Percentiles rank a stretch among this genome's conserved stretches.
phyloP scores from a whole-genome alignment of 176 grass and related monocot species.

The Ensete ventricosum region DNA sequence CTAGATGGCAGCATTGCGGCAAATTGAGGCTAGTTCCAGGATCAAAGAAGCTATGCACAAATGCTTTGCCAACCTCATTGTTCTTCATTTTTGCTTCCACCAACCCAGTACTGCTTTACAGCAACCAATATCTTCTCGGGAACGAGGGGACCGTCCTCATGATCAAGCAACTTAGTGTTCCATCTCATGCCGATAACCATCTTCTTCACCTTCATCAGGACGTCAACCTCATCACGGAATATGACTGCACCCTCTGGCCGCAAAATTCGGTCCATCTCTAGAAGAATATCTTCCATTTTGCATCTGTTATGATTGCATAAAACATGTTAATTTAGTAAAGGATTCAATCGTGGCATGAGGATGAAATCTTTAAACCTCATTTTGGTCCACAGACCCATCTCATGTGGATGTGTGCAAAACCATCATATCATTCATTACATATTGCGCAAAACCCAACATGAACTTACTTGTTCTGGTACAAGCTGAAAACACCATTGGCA shows the following conservation, averaged over 20 bases:
- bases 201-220: slow-evolving; percentile 2
- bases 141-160: neutral
- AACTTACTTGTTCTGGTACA: slow-evolving; percentile 5
- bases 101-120: slow-evolving; percentile 2
- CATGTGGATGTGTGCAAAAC: no score
- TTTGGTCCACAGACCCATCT: no score
- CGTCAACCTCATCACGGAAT: neutral
- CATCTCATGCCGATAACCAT: neutral
- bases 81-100: no score
- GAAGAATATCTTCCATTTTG: slow-evolving; percentile 7
- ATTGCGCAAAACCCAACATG: no score
- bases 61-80: no score
- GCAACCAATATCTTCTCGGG: neutral
- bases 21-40: no score
- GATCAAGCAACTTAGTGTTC: neutral
- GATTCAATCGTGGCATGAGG: no score
- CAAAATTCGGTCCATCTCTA: slow-evolving; percentile 4
- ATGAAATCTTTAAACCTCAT: no score
- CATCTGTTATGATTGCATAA: neutral
- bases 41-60: no score
- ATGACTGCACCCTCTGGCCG: neutral
- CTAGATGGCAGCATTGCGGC: no score
- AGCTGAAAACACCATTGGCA: slow-evolving; percentile 7
- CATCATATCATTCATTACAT: no score
- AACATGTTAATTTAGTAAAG: neutral